Conservation (phyloP, 495 filamentous ascomycete genomes). For the Podospora conica region DNA sequence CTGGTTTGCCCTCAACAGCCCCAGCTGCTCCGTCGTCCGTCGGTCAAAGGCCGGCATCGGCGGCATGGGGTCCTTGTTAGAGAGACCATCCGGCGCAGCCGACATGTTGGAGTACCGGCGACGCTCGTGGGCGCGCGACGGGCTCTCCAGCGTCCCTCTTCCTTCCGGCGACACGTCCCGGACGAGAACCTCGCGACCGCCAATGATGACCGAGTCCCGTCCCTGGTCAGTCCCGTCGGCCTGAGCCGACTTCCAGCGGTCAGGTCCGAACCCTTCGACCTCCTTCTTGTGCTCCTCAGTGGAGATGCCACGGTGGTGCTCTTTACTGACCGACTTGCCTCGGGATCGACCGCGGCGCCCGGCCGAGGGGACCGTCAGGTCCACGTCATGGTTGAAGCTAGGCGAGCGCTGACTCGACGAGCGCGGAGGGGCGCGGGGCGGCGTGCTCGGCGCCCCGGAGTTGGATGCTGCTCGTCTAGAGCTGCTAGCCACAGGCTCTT, state of each 20-base stretch:
- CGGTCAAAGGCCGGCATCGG: conserved; percentile 45
- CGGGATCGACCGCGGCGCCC: conserved; percentile 43
- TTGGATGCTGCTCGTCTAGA: conserved; percentile 17
- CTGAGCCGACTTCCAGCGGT: conserved; percentile 58
- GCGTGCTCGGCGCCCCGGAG: conserved; percentile 10
- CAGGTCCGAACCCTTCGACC: conserved; percentile 67
- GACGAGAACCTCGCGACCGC: conserved; percentile 61
- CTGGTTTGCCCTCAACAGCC: conserved; percentile 55
- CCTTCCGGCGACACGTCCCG: conserved; percentile 53
- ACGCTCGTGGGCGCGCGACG: conserved; percentile 33
- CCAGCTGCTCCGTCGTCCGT: conserved; percentile 49
- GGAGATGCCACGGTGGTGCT: conserved; percentile 24
- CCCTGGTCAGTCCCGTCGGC: conserved; percentile 50
- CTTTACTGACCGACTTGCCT: conserved; percentile 31
- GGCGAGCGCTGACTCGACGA: conserved; percentile 25
- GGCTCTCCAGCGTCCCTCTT: conserved; percentile 48
- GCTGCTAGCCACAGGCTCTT: conserved; percentile 26
- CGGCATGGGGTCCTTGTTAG: conserved; percentile 41
- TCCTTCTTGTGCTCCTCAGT: conserved; percentile 64
- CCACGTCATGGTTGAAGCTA: conserved; percentile 82
- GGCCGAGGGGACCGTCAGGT: conserved; percentile 59
- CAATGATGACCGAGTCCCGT: conserved; percentile 60
- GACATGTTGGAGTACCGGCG: conserved; percentile 13
- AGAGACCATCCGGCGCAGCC: conserved; percentile 15
- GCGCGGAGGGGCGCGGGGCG: conserved; percentile 2